Conservation (phyloP, 257 asterid genomes). For the Henckelia pumila region DNA sequence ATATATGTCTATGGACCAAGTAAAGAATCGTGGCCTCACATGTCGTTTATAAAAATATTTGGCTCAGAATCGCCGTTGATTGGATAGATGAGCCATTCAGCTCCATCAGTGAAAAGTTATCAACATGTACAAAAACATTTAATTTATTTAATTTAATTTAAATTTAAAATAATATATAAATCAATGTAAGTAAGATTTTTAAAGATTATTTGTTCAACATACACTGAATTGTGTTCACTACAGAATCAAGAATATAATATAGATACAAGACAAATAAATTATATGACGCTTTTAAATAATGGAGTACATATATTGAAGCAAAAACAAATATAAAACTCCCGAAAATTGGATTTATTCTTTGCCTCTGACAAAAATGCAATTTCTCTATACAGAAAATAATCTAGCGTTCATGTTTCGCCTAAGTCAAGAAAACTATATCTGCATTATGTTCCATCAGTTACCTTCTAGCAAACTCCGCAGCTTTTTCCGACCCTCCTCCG, state of each 20-base stretch:
- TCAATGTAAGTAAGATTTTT: too few species aligned
- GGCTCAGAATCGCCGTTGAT: neutral
- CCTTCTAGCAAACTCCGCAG: conserved; percentile 56
- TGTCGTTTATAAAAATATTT: neutral
- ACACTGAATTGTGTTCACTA: neutral
- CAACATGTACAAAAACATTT: neutral
- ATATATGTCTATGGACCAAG: too few species aligned
- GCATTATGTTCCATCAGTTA: conserved; percentile 28
- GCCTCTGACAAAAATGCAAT: conserved; percentile 4
- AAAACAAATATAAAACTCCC: neutral
- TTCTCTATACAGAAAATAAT: conserved; percentile 32
- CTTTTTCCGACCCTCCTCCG: conserved; percentile 69
- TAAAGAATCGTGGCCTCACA: neutral
- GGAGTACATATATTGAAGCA: neutral
- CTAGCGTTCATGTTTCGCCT: conserved; percentile 5
- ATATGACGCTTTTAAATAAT: neutral
- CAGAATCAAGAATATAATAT: neutral
- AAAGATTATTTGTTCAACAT: neutral
- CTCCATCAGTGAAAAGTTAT: too few species aligned
- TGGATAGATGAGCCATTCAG: too few species aligned
- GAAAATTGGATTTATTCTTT: neutral
- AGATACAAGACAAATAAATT: neutral
- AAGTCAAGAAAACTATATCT: conserved; percentile 12
- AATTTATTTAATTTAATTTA: too few species aligned
- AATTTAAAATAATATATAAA: too few species aligned